phyloP scores from a whole-genome alignment of 163 green algal species.

The Scenedesmus sp. region DNA sequence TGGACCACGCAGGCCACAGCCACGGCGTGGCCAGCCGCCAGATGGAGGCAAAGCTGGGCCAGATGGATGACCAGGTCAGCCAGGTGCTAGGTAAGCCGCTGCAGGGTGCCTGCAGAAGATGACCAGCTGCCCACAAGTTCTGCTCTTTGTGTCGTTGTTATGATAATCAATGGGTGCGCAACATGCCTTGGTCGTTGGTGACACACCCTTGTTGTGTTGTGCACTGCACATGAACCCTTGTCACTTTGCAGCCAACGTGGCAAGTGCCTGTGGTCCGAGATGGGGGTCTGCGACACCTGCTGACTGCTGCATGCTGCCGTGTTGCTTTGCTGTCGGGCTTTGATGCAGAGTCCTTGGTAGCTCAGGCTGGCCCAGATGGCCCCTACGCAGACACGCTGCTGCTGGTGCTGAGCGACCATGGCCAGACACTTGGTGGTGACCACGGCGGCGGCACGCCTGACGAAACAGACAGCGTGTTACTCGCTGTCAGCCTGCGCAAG shows the following conservation, averaged over 20 bases:
- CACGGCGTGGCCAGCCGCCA: constrained; percentile 70
- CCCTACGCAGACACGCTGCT: constrained; percentile 83
- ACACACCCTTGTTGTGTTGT: too few species aligned
- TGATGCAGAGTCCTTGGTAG: constrained; percentile 63
- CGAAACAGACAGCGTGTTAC: constrained; percentile 84
- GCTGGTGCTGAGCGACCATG: constrained; percentile 95
- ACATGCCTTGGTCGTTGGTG: too few species aligned
- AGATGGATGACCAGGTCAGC: constrained; percentile 80
- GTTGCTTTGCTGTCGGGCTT: neutral
- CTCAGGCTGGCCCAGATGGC: constrained; percentile 56
- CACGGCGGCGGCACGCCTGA: constrained; percentile 92
- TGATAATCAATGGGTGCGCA: too few species aligned
- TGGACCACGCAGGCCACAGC: constrained; percentile 96
- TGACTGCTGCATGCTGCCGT: neutral
- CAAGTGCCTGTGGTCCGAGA: too few species aligned
- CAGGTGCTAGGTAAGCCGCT: constrained; percentile 50
- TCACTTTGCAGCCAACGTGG: too few species aligned
- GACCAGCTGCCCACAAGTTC: too few species aligned
- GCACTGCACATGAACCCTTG: too few species aligned
- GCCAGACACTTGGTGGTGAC: constrained; percentile 90
- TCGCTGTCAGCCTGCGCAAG: constrained; percentile 73
- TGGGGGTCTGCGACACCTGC: neutral
- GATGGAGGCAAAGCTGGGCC: constrained; percentile 86
- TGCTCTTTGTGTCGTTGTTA: too few species aligned
- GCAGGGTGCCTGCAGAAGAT: neutral